Evolutionary conservation across 2,329 filamentous ascomycete genomes (phyloP).

Genomic region (Clarireedia monteithiana): DNA sequence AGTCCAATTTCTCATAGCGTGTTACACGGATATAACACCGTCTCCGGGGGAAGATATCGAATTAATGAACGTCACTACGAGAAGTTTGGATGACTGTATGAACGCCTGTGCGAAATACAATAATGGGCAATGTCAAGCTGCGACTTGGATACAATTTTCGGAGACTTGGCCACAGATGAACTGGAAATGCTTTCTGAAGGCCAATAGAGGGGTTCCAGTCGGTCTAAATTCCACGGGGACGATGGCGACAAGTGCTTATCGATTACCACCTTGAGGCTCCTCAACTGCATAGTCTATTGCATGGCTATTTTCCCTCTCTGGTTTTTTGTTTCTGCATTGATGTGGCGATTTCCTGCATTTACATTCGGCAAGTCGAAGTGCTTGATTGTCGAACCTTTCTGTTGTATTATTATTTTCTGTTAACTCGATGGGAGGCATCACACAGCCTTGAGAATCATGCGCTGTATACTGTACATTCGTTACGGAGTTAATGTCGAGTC

Average conservation of each 20-base stretch:
- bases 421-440: not conserved
- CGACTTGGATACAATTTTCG: slow-evolving; percentile 20
- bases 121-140: slow-evolving; percentile 15
- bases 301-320: not conserved
- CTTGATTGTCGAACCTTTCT: not conserved
- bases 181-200: slow-evolving; percentile 19
- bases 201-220: slow-evolving; percentile 5
- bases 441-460: not conserved
- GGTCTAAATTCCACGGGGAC: not conserved
- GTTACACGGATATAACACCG: slow-evolving; percentile 10
- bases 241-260: slow-evolving; percentile 4
- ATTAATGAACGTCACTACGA: slow-evolving; percentile 10
- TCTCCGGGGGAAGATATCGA: slow-evolving; percentile 13
- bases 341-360: not conserved
- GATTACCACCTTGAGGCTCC: not conserved
- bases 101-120: slow-evolving; percentile 14
- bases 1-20: slow-evolving; percentile 15
- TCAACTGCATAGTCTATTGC: not conserved
- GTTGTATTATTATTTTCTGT: not conserved
- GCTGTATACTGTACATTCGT: too few relatives aligned
- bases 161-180: slow-evolving; percentile 12
- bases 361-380: not conserved
- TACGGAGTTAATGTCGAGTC: too few relatives aligned
- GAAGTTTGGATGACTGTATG: slow-evolving; percentile 13
- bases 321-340: not conserved